phyloP scores from a whole-genome alignment of 306 rosid species.

The Cucurbita ficifolia region DNA sequence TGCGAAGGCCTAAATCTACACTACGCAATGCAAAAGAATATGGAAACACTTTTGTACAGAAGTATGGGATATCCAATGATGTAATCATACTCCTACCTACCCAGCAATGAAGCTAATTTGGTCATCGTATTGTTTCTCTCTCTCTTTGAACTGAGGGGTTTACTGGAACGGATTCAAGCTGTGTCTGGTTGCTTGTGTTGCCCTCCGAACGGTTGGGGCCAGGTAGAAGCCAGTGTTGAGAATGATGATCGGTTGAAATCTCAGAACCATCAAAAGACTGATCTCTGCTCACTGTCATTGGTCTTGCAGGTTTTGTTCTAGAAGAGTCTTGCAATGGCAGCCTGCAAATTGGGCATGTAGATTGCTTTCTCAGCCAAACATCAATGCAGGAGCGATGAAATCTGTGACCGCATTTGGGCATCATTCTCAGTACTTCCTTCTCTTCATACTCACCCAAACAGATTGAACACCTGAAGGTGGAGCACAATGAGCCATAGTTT shows the following conservation, averaged over 20 bases:
- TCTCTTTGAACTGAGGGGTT: conserved; percentile 22
- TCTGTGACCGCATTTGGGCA: conserved; percentile 87
- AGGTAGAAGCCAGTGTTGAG: conserved; percentile 30
- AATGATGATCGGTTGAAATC: conserved; percentile 27
- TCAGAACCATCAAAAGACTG: conserved; percentile 33
- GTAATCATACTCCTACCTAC: background rate
- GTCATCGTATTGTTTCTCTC: conserved; percentile 23
- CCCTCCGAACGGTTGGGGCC: conserved; percentile 8
- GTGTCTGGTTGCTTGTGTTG: conserved; percentile 19
- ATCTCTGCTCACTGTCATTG: conserved; percentile 27
- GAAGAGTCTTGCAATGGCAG: conserved; percentile 46
- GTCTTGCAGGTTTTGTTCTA: conserved; percentile 36
- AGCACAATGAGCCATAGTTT: background rate
- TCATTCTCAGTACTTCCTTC: conserved; percentile 62
- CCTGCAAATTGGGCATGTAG: conserved; percentile 92
- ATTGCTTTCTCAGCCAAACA: conserved; percentile 70
- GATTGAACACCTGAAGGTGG: conserved; percentile 61
- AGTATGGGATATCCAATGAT: background rate
- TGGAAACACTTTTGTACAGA: background rate
- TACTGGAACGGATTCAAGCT: conserved; percentile 14
- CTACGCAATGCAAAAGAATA: conserved; percentile 6
- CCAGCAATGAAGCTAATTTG: background rate
- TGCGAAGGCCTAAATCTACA: conserved; percentile 3
- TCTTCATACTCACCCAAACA: conserved; percentile 85
- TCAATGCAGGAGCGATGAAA: conserved; percentile 92